Conservation (phyloP, 2,329 filamentous ascomycete species). For the Aspergillus terreus region DNA sequence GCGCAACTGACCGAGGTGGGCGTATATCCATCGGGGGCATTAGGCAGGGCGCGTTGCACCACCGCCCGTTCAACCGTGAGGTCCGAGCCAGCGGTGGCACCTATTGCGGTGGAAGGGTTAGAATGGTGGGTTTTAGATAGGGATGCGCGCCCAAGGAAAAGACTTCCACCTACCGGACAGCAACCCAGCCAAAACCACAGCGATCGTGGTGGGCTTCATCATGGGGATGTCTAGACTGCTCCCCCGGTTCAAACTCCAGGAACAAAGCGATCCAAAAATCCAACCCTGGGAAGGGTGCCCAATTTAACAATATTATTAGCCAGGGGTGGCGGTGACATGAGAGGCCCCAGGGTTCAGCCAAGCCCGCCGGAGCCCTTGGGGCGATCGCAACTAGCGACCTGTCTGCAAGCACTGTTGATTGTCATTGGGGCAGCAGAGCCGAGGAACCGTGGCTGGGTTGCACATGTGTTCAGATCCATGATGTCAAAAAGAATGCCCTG, state of each 20-base stretch:
- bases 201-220: slow-evolving; percentile 12
- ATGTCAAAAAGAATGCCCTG: slow-evolving; percentile 4
- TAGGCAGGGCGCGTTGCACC: slow-evolving; percentile 45
- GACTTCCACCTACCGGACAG: slow-evolving; percentile 13
- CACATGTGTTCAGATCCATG: slow-evolving; percentile 4
- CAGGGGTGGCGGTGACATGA: slow-evolving; percentile 1
- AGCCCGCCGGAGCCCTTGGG: slow-evolving; percentile 3
- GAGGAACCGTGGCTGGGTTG: background rate
- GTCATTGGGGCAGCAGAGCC: background rate
- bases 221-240: slow-evolving; percentile 3
- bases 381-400: slow-evolving; percentile 7
- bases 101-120: slow-evolving; percentile 3
- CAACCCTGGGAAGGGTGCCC: background rate
- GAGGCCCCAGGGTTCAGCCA: slow-evolving; percentile 5
- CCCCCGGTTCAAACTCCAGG: background rate
- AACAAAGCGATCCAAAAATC: background rate
- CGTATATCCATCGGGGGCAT: slow-evolving; percentile 67
- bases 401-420: background rate
- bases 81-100: slow-evolving; percentile 7
- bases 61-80: slow-evolving; percentile 1
- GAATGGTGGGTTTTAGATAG: background rate
- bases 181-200: slow-evolving; percentile 13
- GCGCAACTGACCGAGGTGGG: slow-evolving; percentile 69
- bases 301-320: slow-evolving; percentile 1
- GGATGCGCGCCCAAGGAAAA: background rate